A percentile compares a stretch with the other conserved stretches of the same genome.
phyloP scores from a whole-genome alignment of 2,329 filamentous ascomycete genomes.

The Calonectria henricotiae region DNA sequence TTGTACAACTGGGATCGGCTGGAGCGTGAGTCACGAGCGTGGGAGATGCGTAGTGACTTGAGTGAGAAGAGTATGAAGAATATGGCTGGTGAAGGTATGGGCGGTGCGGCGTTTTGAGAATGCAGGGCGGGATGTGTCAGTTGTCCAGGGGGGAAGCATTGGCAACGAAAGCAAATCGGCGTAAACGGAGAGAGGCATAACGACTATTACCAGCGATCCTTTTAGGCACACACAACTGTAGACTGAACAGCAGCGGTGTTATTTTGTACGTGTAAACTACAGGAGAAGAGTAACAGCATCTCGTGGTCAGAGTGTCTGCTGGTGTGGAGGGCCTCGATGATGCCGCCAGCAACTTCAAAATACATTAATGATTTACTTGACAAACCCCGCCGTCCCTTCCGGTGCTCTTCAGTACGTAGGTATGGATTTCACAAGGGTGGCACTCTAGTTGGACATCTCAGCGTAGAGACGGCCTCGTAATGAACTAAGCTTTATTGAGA shows the following conservation, averaged over 20 bases:
- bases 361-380: conserved; percentile 35
- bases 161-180: conserved; percentile 27
- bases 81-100: conserved; percentile 70
- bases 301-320: conserved; percentile 10
- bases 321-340: conserved; percentile 29
- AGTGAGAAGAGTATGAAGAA: conserved; percentile 73
- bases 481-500: background rate
- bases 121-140: background rate
- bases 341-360: conserved; percentile 19
- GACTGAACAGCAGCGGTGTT: conserved; percentile 29
- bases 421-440: background rate
- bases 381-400: background rate
- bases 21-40: conserved; percentile 69
- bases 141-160: conserved; percentile 2
- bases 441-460: background rate
- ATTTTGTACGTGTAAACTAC: conserved; percentile 29
- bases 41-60: conserved; percentile 71
- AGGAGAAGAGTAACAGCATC: conserved; percentile 30
- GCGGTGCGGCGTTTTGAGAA: conserved; percentile 69
- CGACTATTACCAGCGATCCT: conserved; percentile 33
- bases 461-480: background rate
- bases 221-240: conserved; percentile 15
- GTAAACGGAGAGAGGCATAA: conserved; percentile 30
- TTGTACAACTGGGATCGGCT: conserved; percentile 70
- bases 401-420: too few species aligned